Percentiles rank a stretch among this genome's conserved stretches.
These are phyloP conservation scores for Phytophthora fragariaefolia DNA, from an alignment of 352 stramenopile species.

Conservation along the genomic window DNA sequence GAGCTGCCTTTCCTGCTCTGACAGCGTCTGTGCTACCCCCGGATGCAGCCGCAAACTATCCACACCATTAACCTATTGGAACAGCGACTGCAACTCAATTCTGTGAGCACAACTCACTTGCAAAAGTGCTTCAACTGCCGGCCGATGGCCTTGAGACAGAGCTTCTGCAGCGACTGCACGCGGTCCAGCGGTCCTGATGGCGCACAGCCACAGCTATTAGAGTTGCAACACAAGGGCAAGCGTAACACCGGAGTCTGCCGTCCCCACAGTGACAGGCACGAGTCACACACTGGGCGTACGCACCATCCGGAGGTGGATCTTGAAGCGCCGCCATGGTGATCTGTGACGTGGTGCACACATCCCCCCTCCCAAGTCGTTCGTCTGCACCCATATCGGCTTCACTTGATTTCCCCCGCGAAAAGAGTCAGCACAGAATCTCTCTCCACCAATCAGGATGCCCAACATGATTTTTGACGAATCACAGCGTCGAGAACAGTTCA, in stretches of 20 bases:
- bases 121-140: conserved; percentile 40
- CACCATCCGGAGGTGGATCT: conserved; percentile 3
- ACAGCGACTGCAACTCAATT: neutral
- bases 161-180: conserved; percentile 37
- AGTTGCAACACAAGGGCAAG: conserved; percentile 2
- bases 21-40: conserved; percentile 11
- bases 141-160: conserved; percentile 38
- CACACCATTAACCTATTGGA: neutral
- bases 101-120: conserved; percentile 21
- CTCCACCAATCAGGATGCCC: conserved; percentile 17
- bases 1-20: conserved; percentile 21
- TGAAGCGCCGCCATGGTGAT: conserved; percentile 19
- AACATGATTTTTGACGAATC: conserved; percentile 8
- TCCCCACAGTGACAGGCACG: neutral
- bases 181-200: neutral
- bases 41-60: conserved; percentile 18
- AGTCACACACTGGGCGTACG: neutral
- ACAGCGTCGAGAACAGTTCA: neutral
- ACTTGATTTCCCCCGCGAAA: neutral
- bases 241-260: neutral
- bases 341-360: neutral
- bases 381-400: conserved; percentile 11
- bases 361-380: neutral
- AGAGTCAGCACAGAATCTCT: conserved; percentile 11
- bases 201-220: neutral